Base-by-base conservation (phyloP, 2,329 filamentous ascomycete genomes). In the Fusarium verticillioides region DNA sequence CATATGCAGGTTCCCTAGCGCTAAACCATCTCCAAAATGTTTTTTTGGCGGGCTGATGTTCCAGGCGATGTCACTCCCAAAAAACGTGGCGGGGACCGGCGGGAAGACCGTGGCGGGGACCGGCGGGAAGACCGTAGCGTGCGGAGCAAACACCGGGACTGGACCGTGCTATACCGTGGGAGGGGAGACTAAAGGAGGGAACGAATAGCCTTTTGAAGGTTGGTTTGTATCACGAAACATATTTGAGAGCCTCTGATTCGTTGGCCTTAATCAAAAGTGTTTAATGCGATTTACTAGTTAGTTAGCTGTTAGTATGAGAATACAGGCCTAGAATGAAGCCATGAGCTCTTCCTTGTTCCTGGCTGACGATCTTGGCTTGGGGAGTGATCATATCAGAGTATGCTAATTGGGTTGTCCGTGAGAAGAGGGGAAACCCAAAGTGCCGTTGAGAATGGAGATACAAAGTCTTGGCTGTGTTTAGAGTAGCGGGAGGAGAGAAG, bases 1-100 rank as follows among this genome's bases (percentile, higher is more conserved):
- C 32, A 66, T 40, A 69, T 69, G 66, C 65, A 69, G 59, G 44
- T 42, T 63, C 44, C 60, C 69, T 52, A 66, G 36, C 52, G 63
- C 54, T 34, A 49, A 62, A 49, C 60, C 30, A 47, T 73, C 58
- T 73, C 70, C 49, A 71, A 57, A 58, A 62, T 36, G 34, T 61
- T 66, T 60, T 66, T 60, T 67, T 53, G 34, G 42, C 58, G 62
- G 70, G 63, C 62, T 74, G 71, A 74, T 36, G 66, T 67, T 62
- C 62, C 58, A 71, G 62, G 62, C 63, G 61, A 60, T 23, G 56
- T 60, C 34, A 58, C 54, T 50, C 56, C 56, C 32, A 59, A 58
- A 50, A 59, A 59, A 26, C 42, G 42, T 59, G 56, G 50, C 50
- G 26, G 26, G 34, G 32, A 50, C 56, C 54, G 56, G 56, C 56